phyloP scores from a whole-genome alignment of 768 basidiomycete genomes.

The Leucogyrophana mollusca region DNA sequence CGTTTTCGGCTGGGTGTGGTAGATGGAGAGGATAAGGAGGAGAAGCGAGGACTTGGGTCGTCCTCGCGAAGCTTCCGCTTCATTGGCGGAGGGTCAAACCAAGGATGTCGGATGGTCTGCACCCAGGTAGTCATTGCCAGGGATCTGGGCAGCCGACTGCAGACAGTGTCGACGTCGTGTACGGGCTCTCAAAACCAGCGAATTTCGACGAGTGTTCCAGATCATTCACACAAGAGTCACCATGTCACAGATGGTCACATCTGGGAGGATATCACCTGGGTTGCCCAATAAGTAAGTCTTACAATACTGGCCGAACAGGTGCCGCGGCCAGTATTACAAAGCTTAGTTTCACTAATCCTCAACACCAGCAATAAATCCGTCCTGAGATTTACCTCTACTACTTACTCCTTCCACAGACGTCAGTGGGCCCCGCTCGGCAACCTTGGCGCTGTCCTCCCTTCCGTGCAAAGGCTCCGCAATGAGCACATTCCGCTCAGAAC shows the following conservation, averaged over 20 bases:
- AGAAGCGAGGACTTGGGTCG: slow-evolving; percentile 12
- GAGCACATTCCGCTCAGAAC: not conserved
- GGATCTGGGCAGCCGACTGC: no score
- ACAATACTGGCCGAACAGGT: no score
- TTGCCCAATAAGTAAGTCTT: no score
- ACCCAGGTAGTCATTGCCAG: slow-evolving; percentile 35
- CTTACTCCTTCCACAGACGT: not conserved
- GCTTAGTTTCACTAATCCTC: not conserved
- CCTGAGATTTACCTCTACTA: not conserved
- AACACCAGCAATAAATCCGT: slow-evolving; percentile 1
- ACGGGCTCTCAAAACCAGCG: no score
- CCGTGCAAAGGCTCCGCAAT: not conserved
- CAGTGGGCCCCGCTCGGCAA: not conserved
- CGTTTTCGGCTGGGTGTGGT: slow-evolving; percentile 51
- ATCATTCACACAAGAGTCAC: no score
- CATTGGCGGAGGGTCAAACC: slow-evolving; percentile 37
- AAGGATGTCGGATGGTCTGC: slow-evolving; percentile 40
- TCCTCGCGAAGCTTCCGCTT: slow-evolving; percentile 38
- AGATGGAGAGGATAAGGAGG: slow-evolving; percentile 25
- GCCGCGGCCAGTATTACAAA: not conserved
- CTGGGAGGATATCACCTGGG: no score
- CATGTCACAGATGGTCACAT: no score
- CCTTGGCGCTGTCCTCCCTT: no score
- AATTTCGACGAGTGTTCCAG: no score
- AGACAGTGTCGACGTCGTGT: no score